phyloP scores from a whole-genome alignment of 306 rosid genomes.

The Mimosa bimucronata region DNA sequence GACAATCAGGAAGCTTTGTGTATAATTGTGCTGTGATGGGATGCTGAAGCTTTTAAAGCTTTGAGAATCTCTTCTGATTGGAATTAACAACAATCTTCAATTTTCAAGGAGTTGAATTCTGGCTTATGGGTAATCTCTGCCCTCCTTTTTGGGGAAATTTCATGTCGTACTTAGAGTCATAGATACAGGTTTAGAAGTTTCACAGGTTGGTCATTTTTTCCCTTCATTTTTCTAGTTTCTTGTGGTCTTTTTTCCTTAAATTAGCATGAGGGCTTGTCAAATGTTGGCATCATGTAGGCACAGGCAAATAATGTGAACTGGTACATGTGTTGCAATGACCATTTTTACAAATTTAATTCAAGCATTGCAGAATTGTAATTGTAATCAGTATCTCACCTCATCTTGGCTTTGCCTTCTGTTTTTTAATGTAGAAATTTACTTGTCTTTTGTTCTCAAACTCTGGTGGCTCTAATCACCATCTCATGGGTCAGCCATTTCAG shows the following conservation, averaged over 20 bases:
- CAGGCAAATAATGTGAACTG: conserved; percentile 47
- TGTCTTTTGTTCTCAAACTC: not conserved
- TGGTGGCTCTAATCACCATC: not conserved
- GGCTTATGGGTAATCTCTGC: conserved; percentile 46
- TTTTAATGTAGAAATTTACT: not conserved
- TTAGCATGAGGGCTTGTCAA: conserved; percentile 45
- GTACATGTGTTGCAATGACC: conserved; percentile 47
- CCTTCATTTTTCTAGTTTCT: conserved; percentile 29
- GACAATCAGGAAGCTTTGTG: conserved; percentile 56
- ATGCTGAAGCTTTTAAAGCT: conserved; percentile 51
- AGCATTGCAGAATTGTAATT: conserved; percentile 46
- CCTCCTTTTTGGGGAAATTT: conserved; percentile 47
- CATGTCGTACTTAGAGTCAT: conserved; percentile 43
- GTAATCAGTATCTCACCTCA: conserved; percentile 28
- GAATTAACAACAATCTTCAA: conserved; percentile 41
- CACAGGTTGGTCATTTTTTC: conserved; percentile 33
- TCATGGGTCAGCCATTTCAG: not conserved
- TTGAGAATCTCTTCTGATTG: conserved; percentile 40
- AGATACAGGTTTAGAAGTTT: conserved; percentile 50
- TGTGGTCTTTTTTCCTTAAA: conserved; percentile 38
- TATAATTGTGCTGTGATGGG: conserved; percentile 84
- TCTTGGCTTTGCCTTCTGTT: conserved; percentile 14
- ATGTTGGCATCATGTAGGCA: conserved; percentile 51
- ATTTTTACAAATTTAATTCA: conserved; percentile 48
- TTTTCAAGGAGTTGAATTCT: conserved; percentile 49